Conservation (phyloP, 2,329 filamentous ascomycete species). For the Neonectria coccinea region DNA sequence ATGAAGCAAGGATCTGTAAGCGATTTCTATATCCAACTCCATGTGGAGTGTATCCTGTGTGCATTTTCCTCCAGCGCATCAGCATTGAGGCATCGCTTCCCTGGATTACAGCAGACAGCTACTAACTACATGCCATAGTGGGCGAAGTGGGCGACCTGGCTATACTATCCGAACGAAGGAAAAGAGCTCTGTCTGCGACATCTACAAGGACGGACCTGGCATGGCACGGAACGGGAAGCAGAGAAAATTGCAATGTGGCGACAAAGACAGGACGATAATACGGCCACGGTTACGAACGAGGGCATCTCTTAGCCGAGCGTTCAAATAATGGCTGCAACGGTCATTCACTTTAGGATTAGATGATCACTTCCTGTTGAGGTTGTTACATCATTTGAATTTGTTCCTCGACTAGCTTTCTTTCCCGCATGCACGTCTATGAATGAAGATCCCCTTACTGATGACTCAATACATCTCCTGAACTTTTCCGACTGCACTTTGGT, state of each 20-base stretch:
- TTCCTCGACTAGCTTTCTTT: too few species aligned
- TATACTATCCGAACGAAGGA: slow-evolving; percentile 64
- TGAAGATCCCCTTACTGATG: too few species aligned
- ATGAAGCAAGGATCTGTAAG: slow-evolving; percentile 63
- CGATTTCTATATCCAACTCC: background rate
- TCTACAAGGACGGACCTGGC: slow-evolving; percentile 64
- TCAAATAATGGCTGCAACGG: too few species aligned
- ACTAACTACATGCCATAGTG: slow-evolving; percentile 47
- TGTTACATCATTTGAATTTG: too few species aligned
- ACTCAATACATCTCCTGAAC: too few species aligned
- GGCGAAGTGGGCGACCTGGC: slow-evolving; percentile 66
- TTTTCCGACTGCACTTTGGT: too few species aligned
- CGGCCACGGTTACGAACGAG: background rate
- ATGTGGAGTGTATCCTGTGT: background rate
- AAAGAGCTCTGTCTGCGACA: slow-evolving; percentile 60
- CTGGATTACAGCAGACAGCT: background rate
- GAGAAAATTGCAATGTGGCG: slow-evolving; percentile 36
- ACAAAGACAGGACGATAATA: slow-evolving; percentile 3
- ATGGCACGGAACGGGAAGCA: slow-evolving; percentile 48
- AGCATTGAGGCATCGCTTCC: background rate
- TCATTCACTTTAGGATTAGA: too few species aligned
- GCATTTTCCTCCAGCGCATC: background rate
- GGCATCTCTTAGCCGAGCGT: background rate
- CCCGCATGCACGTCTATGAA: too few species aligned
- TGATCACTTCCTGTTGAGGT: too few species aligned